Evolutionary conservation across 768 basidiomycete genomes (phyloP), one percentile per base, ranked within the genome.

Genomic region (Serendipita vermifera): DNA sequence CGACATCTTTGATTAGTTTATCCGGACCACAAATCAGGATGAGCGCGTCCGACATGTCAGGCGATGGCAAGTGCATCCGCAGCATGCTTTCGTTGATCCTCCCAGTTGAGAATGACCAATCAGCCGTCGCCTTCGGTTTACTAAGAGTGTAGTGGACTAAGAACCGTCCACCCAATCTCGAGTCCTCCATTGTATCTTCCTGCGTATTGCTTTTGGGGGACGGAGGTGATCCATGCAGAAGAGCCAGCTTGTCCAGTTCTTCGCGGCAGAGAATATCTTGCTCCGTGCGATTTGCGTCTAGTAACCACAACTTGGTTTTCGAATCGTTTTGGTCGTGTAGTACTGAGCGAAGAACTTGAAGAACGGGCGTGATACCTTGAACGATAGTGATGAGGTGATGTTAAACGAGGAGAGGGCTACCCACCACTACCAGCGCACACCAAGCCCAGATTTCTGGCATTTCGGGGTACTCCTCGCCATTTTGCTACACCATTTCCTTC

Each of bases 381-480:
- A 3, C 14, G 22, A n/a, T 55, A 26, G 4, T 48, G 27, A 40
- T 32, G 2, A 46, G 38, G 32, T 2, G 46, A 9, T 48, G 39
- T 33, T 57, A 35, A 53, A 32, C 4, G 38, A 2, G 56, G 22
- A 26, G 4, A 39, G 22, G 22, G 17, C 3, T 20, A 61, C 71
- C 33, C 51, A 72, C 79, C 79, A 35, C 73, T 79, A 15, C 81
- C 81, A 6, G 71, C 81, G 55, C 77, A 81, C 35, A 81, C 69
- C 71, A 82, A 68, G 1, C 77, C 78, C 13, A 82, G 60, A 17
- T 76, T 67, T 22, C 63, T 63, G 15, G 76, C 65, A 11, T 62
- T 63, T 17, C 64, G 63, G 53, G 69, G 61, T 1, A 64, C 56
- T 0, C 73, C 74, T 38, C 69, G 66, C 67, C 73, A 68, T 24